Percentiles rank a stretch among this genome's conserved stretches.
Evolutionary conservation across 257 asterid genomes (phyloP).

Genomic region (Schizonepeta tenuifolia): DNA sequence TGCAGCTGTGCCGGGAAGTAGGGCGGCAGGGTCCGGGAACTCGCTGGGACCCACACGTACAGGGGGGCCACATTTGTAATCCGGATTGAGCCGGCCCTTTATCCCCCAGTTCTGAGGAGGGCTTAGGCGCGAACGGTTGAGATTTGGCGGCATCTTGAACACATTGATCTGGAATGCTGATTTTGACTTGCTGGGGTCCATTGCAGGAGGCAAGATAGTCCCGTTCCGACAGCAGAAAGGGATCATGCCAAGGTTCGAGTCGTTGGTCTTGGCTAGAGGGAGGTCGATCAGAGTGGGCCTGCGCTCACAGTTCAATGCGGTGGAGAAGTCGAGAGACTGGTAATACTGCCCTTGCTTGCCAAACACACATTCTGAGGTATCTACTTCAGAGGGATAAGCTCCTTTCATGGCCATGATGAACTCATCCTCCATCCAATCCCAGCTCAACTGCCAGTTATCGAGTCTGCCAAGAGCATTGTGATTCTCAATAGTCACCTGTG

Average conservation of each 20-base stretch:
- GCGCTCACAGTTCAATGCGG: slow-evolving; percentile 70
- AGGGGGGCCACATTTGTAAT: slow-evolving; percentile 83
- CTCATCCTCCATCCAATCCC: slow-evolving; percentile 99
- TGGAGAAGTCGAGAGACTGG: slow-evolving; percentile 68
- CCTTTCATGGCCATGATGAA: slow-evolving; percentile 81
- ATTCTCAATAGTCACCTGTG: slow-evolving; percentile 72
- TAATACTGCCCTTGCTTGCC: slow-evolving; percentile 76
- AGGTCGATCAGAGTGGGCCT: slow-evolving; percentile 82
- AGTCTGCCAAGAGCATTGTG: slow-evolving; percentile 89
- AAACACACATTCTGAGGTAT: slow-evolving; percentile 66
- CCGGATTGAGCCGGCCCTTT: slow-evolving; percentile 74
- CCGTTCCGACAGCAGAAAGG: slow-evolving; percentile 93
- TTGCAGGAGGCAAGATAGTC: slow-evolving; percentile 82
- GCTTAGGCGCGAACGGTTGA: slow-evolving; percentile 71
- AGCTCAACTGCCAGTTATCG: slow-evolving; percentile 86
- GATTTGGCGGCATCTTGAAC: slow-evolving; percentile 87
- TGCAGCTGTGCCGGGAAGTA: slow-evolving; percentile 52
- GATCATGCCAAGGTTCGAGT: slow-evolving; percentile 70
- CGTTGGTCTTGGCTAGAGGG: slow-evolving; percentile 72
- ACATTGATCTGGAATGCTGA: slow-evolving; percentile 87
- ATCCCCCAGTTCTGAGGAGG: slow-evolving; percentile 91
- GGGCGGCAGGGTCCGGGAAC: slow-evolving; percentile 71
- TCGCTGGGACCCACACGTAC: slow-evolving; percentile 74
- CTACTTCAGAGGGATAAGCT: slow-evolving; percentile 78
- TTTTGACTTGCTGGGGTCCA: slow-evolving; percentile 86